phyloP scores from a whole-genome alignment of 306 rosid genomes.

The Cicer yamashitae region DNA sequence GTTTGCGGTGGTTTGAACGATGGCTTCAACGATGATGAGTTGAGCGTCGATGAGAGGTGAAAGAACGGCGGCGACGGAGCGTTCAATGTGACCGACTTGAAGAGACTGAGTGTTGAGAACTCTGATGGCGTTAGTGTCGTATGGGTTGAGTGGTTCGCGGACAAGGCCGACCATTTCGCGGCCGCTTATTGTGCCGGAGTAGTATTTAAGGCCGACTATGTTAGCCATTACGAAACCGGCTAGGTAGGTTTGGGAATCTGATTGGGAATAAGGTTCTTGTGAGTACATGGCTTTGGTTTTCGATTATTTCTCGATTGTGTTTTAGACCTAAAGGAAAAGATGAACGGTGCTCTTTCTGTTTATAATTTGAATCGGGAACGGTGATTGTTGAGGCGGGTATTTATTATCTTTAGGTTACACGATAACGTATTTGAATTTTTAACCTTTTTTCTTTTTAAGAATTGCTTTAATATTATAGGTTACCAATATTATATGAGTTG shows the following conservation, averaged over 20 bases:
- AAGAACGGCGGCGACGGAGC: slow-evolving; percentile 56
- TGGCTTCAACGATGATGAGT: slow-evolving; percentile 56
- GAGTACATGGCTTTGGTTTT: slow-evolving; percentile 1
- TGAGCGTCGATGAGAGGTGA: slow-evolving; percentile 67
- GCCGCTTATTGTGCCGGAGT: slow-evolving; percentile 63
- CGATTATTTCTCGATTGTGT: neutral
- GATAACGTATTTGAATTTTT: too few relatives aligned
- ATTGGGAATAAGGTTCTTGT: neutral
- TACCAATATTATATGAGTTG: too few relatives aligned
- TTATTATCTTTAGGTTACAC: neutral
- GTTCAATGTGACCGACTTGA: slow-evolving; percentile 70
- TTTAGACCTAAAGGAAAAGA: neutral
- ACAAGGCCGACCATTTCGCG: slow-evolving; percentile 71
- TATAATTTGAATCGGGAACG: neutral
- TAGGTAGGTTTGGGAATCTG: slow-evolving; percentile 51
- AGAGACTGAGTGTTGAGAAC: slow-evolving; percentile 59
- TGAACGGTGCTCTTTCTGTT: neutral
- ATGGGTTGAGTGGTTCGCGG: slow-evolving; percentile 71
- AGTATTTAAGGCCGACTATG: slow-evolving; percentile 67
- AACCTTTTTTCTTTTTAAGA: too few relatives aligned
- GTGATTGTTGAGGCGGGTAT: neutral
- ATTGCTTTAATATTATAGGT: too few relatives aligned
- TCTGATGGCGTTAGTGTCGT: slow-evolving; percentile 72
- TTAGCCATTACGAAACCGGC: slow-evolving; percentile 67
- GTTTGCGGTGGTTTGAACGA: slow-evolving; percentile 43